Base-by-base conservation (phyloP, 2,329 filamentous ascomycete genomes). In the Aureobasidium leucospermi region DNA sequence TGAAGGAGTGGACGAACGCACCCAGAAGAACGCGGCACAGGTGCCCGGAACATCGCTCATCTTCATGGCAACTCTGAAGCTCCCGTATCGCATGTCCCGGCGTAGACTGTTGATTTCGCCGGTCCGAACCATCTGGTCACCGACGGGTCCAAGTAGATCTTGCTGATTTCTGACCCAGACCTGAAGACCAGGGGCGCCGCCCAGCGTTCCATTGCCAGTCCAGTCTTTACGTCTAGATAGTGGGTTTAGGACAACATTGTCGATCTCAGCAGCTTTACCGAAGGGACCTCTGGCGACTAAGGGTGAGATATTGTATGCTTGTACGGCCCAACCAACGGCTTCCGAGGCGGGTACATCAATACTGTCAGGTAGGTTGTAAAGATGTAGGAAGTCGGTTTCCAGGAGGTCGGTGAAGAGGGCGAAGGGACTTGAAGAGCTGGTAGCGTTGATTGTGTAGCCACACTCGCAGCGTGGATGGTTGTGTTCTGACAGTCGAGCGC, bases 21-120 rank as follows among this genome's bases (percentile, higher is more conserved):
- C 85, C 84, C 87, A 93, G 73, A 91, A 92, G 74, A 92, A 91
- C 6, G 88, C 88, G 32, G 82, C 85, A 69, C 88, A 92, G 1
- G 89, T 92, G 29, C 88, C 88, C 1, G 77, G 73, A 6, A 81
- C 74, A 41, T 73, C 73, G 0, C 85, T 83, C 59, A 87, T 71
- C 71, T 84, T 87, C 76, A 90, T 85, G 38, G 81, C 81, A 2
- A 84, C 82, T 16, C 88, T 77, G 66, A 86, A 92, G 28, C 81
- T 86, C 2, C 89, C 89, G 68, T 84, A 88, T n/a, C 82, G 74
- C 66, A 89, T 76, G 67, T 92, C 85, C 9, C 76, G 70, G 19
- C 85, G 77, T 6, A 74, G 69, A 2, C 83, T 82, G 52, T 85
- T 83, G 36, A 91, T 69, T 71, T 92, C 87, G 1, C 86, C 82